A percentile compares a stretch with the other conserved stretches of the same genome.
Evolutionary conservation across 441 rosid genomes (phyloP).

Genomic region (Capsella rubella): DNA sequence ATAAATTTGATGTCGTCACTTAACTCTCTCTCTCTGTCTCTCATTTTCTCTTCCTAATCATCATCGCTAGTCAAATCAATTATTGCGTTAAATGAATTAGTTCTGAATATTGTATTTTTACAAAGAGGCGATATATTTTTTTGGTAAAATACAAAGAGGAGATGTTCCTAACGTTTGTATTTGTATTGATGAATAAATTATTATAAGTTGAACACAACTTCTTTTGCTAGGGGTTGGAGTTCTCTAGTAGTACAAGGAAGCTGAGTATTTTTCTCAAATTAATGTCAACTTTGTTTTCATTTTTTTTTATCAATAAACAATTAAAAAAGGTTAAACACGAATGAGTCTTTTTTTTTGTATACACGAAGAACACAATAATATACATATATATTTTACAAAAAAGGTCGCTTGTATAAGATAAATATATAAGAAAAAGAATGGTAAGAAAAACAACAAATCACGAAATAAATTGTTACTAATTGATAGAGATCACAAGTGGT

Average conservation of each 20-base stretch:
- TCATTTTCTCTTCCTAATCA: conserved; percentile 18
- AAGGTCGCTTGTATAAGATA: background rate
- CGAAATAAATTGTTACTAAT: background rate
- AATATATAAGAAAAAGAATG: too few species aligned
- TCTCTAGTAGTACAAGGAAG: conserved; percentile 39
- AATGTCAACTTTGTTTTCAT: conserved; percentile 31
- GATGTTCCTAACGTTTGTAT: conserved; percentile 37
- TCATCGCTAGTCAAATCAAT: background rate
- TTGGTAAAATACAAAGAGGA: background rate
- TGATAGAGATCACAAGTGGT: background rate
- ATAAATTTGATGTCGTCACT: background rate
- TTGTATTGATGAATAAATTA: background rate
- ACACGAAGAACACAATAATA: background rate
- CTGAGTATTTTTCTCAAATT: background rate
- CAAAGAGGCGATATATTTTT: too few species aligned
- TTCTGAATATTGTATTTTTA: too few species aligned
- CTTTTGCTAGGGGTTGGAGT: conserved; percentile 23
- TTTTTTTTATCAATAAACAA: background rate
- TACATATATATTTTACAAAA: background rate
- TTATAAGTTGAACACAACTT: background rate
- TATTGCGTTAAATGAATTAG: too few species aligned
- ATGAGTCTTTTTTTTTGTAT: background rate
- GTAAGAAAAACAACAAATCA: background rate
- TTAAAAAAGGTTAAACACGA: background rate
- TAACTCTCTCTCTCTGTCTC: background rate